Evolutionary conservation across 1,284 basidiomycete species (phyloP).

Genomic region (Apiotrichum sp.): DNA sequence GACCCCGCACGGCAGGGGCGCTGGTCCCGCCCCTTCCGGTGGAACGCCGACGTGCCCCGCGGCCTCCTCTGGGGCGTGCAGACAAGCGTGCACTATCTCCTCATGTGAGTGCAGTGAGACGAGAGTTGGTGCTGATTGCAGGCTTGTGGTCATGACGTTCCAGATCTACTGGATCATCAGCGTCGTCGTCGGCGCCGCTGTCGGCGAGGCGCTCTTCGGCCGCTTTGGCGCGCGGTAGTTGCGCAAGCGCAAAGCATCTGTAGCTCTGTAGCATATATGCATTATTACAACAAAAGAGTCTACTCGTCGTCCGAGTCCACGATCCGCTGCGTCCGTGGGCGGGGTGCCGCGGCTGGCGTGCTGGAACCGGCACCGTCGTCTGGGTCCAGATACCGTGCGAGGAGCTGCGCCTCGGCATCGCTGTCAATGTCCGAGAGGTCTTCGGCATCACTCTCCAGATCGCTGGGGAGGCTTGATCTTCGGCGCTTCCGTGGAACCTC

Average conservation of each 20-base stretch:
- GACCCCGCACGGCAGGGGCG: constrained; percentile 19
- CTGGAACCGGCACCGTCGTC: background rate
- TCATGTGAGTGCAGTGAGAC: constrained; percentile 28
- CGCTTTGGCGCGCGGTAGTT: constrained; percentile 13
- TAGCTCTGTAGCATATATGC: constrained; percentile 4
- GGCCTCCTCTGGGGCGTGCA: constrained; percentile 32
- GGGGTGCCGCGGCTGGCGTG: background rate
- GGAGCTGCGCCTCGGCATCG: no score
- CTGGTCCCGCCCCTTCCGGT: constrained; percentile 32
- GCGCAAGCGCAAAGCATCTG: background rate
- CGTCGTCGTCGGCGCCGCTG: constrained; percentile 36
- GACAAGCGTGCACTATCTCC: constrained; percentile 29
- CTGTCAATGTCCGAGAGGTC: no score
- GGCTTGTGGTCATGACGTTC: constrained; percentile 45
- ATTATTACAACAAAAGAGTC: constrained; percentile 15
- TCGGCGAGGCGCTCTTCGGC: constrained; percentile 41
- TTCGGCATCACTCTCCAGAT: background rate
- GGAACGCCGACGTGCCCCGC: constrained; percentile 29
- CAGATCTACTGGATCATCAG: constrained; percentile 43
- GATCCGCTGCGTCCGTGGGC: constrained; percentile 4
- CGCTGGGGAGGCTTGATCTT: no score
- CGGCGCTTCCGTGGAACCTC: no score
- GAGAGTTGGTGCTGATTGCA: constrained; percentile 5
- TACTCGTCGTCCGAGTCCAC: constrained; percentile 21
- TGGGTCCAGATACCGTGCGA: background rate